Percentiles rank a stretch among this genome's conserved stretches.
Evolutionary conservation across 73 alveolate species (phyloP).

Genomic region (Uronychia binucleata): DNA sequence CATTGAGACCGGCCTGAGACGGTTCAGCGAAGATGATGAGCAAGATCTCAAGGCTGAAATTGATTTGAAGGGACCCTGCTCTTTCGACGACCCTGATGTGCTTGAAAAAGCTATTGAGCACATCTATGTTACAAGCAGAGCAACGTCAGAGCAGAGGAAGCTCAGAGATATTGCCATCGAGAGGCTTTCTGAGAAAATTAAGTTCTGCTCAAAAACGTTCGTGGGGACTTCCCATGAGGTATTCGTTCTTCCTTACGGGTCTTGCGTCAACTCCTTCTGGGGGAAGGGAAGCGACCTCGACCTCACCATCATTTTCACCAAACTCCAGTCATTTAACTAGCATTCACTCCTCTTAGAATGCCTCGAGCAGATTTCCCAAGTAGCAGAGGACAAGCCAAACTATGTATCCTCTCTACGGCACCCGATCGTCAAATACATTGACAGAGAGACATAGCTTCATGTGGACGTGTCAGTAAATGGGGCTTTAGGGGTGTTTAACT

Average conservation of each 20-base stretch:
- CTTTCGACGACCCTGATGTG: too few relatives aligned
- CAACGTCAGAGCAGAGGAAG: constrained; percentile 17
- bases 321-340: constrained; percentile 9
- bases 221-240: background rate
- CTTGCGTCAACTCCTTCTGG: constrained; percentile 34
- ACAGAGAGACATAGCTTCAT: constrained; percentile 62
- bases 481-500: constrained; percentile 69
- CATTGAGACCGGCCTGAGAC: too few relatives aligned
- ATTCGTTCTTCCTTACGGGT: constrained; percentile 5
- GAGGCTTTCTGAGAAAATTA: constrained; percentile 11
- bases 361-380: background rate
- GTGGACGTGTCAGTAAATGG: constrained; percentile 80
- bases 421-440: constrained; percentile 69
- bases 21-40: too few relatives aligned
- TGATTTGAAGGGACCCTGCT: too few relatives aligned
- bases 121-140: constrained; percentile 12
- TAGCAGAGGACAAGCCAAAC: constrained; percentile 5
- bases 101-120: constrained; percentile 14
- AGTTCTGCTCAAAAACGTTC: background rate
- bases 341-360: constrained; percentile 12
- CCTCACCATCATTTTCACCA: constrained; percentile 7
- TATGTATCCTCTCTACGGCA: constrained; percentile 46
- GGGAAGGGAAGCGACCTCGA: constrained; percentile 18
- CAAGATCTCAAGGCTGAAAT: too few relatives aligned
- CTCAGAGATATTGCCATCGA: constrained; percentile 28